Conservation (phyloP, 495 filamentous ascomycete species). For the Podospora pseudocomata region DNA sequence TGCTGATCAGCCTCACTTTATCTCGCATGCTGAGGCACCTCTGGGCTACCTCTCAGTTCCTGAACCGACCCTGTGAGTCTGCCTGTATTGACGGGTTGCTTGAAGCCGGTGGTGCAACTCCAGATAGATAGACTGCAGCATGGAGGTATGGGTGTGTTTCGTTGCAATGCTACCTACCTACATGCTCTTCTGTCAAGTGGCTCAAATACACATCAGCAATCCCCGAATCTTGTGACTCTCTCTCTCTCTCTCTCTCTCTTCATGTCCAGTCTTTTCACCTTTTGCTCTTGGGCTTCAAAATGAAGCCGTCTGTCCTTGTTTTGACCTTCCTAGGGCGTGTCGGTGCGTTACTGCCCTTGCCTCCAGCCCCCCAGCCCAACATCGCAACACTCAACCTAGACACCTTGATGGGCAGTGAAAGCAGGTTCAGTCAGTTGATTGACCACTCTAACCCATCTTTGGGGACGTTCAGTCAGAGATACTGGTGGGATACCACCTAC, state of each 20-base stretch:
- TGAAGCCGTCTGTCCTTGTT: neutral
- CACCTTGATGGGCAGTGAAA: slow-evolving; percentile 17
- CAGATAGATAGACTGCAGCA: neutral
- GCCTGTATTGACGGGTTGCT: neutral
- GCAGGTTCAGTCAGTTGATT: slow-evolving; percentile 51
- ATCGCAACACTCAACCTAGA: neutral
- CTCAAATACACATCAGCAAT: neutral
- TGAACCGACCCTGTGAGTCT: too few species aligned
- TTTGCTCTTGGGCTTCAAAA: neutral
- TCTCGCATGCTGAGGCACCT: neutral
- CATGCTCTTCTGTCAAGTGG: neutral
- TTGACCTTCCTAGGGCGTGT: neutral
- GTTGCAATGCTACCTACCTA: neutral
- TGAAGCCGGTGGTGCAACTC: neutral
- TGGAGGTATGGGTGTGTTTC: neutral
- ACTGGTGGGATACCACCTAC: slow-evolving; percentile 48
- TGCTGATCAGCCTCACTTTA: neutral
- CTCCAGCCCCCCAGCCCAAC: neutral
- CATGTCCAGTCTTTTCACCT: neutral
- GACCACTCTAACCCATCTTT: slow-evolving; percentile 50
- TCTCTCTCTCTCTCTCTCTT: neutral
- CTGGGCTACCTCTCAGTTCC: neutral
- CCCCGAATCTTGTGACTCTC: neutral
- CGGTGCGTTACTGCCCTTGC: neutral
- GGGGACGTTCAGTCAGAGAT: slow-evolving; percentile 55